A percentile compares a stretch with the other conserved stretches of the same genome.
These are phyloP conservation scores for Pseudopithomyces maydicus DNA, from an alignment of 2,329 filamentous ascomycete species.

Conservation along the genomic window DNA sequence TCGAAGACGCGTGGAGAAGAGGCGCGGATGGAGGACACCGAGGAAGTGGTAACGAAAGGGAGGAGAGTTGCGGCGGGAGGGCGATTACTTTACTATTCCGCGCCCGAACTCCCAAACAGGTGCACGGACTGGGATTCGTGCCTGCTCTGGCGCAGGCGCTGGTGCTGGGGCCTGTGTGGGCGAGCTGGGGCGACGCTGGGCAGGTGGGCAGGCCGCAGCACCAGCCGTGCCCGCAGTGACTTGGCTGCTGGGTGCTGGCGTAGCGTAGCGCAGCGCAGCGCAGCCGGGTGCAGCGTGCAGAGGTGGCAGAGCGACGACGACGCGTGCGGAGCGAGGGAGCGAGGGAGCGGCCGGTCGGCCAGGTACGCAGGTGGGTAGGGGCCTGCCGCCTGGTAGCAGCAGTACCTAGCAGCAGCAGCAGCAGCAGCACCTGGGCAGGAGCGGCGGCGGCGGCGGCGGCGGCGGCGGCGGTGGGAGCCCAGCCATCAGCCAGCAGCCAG, in stretches of 20 bases:
- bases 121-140: slow-evolving; percentile 23
- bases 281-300: neutral
- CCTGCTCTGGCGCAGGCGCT: neutral
- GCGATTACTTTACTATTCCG: slow-evolving; percentile 38
- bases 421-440: too few relatives aligned
- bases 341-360: slow-evolving; percentile 14
- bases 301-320: neutral
- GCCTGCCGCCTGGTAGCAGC: too few relatives aligned
- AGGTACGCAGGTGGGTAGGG: too few relatives aligned
- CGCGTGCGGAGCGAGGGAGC: neutral
- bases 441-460: too few relatives aligned
- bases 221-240: slow-evolving; percentile 9
- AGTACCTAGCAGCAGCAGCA: neutral
- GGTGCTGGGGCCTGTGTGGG: slow-evolving; percentile 16
- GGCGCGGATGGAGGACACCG: slow-evolving; percentile 34
- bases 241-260: neutral
- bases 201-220: slow-evolving; percentile 20
- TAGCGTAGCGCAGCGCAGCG: too few relatives aligned
- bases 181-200: slow-evolving; percentile 21
- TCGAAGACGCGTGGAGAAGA: slow-evolving; percentile 28
- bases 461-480: too few relatives aligned
- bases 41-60: slow-evolving; percentile 40
- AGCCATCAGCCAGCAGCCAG: too few relatives aligned
- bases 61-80: slow-evolving; percentile 38
- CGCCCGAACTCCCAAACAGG: slow-evolving; percentile 22